Percentiles rank a stretch among this genome's conserved stretches.
Conservation (phyloP, 352 stramenopile species). For the Globisporangium echinulatum region DNA sequence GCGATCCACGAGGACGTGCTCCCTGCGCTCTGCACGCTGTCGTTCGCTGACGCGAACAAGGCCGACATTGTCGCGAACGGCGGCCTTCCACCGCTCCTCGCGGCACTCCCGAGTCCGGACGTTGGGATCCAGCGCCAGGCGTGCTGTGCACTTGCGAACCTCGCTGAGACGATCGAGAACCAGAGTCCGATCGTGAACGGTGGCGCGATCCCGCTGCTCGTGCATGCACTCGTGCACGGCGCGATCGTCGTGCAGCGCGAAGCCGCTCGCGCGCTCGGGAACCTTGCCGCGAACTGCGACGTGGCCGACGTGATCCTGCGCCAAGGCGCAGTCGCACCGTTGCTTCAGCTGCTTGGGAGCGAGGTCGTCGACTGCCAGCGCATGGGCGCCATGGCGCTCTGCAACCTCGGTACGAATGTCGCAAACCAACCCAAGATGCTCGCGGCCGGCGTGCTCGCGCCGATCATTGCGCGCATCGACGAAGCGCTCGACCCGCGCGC, state of each 20-base stretch:
- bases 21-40: conserved; percentile 89
- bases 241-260: conserved; percentile 88
- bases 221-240: conserved; percentile 72
- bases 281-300: conserved; percentile 93
- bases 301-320: conserved; percentile 91
- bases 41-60: conserved; percentile 92
- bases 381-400: conserved; percentile 95
- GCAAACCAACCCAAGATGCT: conserved; percentile 93
- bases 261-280: conserved; percentile 89
- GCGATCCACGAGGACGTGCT: conserved; percentile 91
- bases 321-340: conserved; percentile 70
- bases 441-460: conserved; percentile 74
- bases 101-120: conserved; percentile 59
- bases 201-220: conserved; percentile 83
- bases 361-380: conserved; percentile 90
- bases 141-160: conserved; percentile 93
- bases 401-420: conserved; percentile 92
- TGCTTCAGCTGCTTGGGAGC: conserved; percentile 86
- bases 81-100: conserved; percentile 87
- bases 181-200: conserved; percentile 87
- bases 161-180: conserved; percentile 93
- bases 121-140: conserved; percentile 87
- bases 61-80: conserved; percentile 92
- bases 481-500: conserved; percentile 90
- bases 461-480: conserved; percentile 84